A percentile compares a stretch with the other conserved stretches of the same genome.
Conservation (phyloP, 2,329 filamentous ascomycete genomes). For the Cordyceps javanica region DNA sequence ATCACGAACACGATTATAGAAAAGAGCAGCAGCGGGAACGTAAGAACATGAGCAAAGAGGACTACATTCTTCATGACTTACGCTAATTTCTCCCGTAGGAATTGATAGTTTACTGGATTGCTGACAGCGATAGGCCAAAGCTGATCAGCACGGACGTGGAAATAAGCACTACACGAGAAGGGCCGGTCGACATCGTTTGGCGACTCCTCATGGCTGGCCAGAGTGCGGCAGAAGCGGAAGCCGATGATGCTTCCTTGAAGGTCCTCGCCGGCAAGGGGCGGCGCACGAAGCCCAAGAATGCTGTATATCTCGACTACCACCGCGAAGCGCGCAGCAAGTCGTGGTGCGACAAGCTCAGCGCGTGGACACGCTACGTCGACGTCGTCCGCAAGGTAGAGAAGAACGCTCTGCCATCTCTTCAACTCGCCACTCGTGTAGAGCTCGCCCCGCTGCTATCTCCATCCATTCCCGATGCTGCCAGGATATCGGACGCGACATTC, state of each 20-base stretch:
- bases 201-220: constrained; percentile 36
- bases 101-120: constrained; percentile 38
- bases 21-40: constrained; percentile 16
- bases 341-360: constrained; percentile 28
- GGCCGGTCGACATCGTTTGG: constrained; percentile 37
- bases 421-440: not conserved
- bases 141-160: not conserved
- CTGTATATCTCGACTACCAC: constrained; percentile 20
- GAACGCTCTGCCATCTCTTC: not conserved
- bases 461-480: not conserved
- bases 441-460: not conserved
- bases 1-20: constrained; percentile 28
- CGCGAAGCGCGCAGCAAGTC: constrained; percentile 27
- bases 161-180: constrained; percentile 27
- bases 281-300: constrained; percentile 4
- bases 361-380: constrained; percentile 26
- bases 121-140: constrained; percentile 17
- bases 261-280: constrained; percentile 16
- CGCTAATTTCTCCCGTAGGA: constrained; percentile 19
- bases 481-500: not conserved
- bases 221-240: not conserved
- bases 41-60: constrained; percentile 14
- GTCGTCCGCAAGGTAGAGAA: constrained; percentile 15
- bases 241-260: constrained; percentile 16
- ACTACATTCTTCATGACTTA: not conserved